Evolutionary conservation across 1,284 basidiomycete species (phyloP), one percentile per base, ranked within the genome.

Genomic region (Ganoderma lingzhi): DNA sequence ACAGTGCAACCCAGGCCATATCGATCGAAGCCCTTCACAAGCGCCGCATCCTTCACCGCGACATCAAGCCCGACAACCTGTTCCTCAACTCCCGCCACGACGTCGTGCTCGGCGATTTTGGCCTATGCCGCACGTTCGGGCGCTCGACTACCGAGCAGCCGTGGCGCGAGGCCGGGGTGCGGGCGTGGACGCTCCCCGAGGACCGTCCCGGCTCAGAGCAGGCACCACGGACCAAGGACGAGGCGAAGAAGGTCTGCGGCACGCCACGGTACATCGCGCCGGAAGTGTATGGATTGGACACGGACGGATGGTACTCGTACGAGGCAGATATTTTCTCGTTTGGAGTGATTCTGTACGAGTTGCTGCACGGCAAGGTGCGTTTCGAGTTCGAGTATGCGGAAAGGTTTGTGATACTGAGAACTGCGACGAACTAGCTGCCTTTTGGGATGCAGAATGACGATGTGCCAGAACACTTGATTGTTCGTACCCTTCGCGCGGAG

Each of bases 51-150:
- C 69, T 80, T 32, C 79, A 80, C 66, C 78, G 79, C 68, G 79
- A 80, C 69, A 71, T 80, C 70, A 69, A 80, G 78, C 90, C 89
- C 2, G 89, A 91, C 73, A 92, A 92, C 78, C 78, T 89, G 35
- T 78, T 90, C 17, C 78, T 90, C 30, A 84, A 86, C 61, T 78
- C 80, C 0, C 81, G 84, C 64, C 85, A 79, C 45, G 75, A 77
- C 72, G 79, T 90, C 66, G 87, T 90, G 74, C 81, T 92, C 51
- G 86, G 87, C 32, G 90, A 91, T 77, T 91, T 91, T 76, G 90
- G 90, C 1, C 81, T 91, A 2, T 88, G 88, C 72, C 85, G 85
- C 1, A 86, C 88, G 6, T 91, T 88, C 79, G 84, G 63, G 81
- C 90, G 39, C 86, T 87, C 64, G 53, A 15, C 59, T 2, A 53